These are phyloP conservation scores for Daldinia sp. DNA, from an alignment of 2,329 filamentous ascomycete genomes.

Conservation along the genomic window DNA sequence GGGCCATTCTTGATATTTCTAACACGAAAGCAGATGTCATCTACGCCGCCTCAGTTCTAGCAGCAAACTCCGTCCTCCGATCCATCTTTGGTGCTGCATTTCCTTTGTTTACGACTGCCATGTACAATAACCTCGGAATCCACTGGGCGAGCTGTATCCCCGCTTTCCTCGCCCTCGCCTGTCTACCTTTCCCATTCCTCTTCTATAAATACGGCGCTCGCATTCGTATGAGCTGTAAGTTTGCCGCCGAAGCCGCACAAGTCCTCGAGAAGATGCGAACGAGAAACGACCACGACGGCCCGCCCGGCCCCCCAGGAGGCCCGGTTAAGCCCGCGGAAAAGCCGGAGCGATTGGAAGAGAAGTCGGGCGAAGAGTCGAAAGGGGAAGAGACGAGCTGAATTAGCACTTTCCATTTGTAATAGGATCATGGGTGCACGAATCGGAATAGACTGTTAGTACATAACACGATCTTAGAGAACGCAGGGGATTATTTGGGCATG, in stretches of 20 bases:
- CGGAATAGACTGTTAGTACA: constrained; percentile 3
- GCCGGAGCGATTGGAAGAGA: neutral
- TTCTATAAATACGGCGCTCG: constrained; percentile 75
- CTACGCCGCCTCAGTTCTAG: constrained; percentile 72
- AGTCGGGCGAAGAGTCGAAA: neutral
- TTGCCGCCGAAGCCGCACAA: constrained; percentile 70
- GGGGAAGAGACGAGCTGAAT: neutral
- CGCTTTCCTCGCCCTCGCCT: constrained; percentile 75
- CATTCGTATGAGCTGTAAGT: constrained; percentile 75
- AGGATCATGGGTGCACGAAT: neutral
- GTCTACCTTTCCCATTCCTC: constrained; percentile 77
- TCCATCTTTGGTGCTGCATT: constrained; percentile 69
- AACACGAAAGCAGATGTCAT: constrained; percentile 62
- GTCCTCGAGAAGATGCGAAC: constrained; percentile 48
- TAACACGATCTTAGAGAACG: neutral
- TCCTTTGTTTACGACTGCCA: constrained; percentile 64
- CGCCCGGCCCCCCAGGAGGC: constrained; percentile 21
- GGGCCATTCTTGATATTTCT: neutral
- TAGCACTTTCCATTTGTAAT: neutral
- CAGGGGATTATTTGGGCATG: neutral
- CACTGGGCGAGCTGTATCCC: constrained; percentile 80
- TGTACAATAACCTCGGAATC: constrained; percentile 69
- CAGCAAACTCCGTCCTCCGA: constrained; percentile 67
- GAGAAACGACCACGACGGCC: constrained; percentile 46
- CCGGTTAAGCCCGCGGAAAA: neutral